Base-by-base conservation (phyloP, 345 rosid species). In the Hirschfeldia incana region DNA sequence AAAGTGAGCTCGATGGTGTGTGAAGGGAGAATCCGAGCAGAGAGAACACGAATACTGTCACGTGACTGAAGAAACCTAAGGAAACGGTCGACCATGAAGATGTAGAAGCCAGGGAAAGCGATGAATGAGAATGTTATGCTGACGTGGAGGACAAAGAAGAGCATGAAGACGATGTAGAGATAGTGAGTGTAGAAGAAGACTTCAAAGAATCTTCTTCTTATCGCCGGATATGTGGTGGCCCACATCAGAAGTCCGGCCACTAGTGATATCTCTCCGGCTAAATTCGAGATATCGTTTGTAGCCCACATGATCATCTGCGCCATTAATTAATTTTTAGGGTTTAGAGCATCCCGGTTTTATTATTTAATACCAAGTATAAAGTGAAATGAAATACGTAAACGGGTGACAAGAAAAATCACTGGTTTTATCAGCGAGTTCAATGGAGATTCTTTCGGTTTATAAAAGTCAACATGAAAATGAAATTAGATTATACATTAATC, bases 111-210 rank as follows among this genome's bases (percentile, higher is more conserved):
- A 17, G 98, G 94, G 59, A 93, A 87, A 86, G 85, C 86, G 1
- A 84, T 84, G 81, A 82, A 85, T 11, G 92, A 30, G 79, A 69
- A 89, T 30, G 77, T 13, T 80, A 89, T 73, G 76, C 92, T 87
- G 17, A 91, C 89, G 63, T 93, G 98, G 28, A 90, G 81, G 21
- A 90, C 37, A 76, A 83, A 91, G 86, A 91, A 93, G 69, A 91
- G 12, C 65, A 91, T 46, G 81, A 91, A 93, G 78, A 86, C 39
- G 33, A 88, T 75, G 85, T 93, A 93, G 71, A 93, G 91, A 67
- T 91, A 68, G 57, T 93, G 98, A 0, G 94, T 83, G 76, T 93
- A 93, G 72, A 87, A 90, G 86, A 93, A 93, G 75, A 93, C 83
- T 85, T 93, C 98, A 69, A 93, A 93, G 73, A 85, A 78, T 69